Conservation (phyloP, 169 alveolate genomes). For the Plasmodium billcollinsi region DNA sequence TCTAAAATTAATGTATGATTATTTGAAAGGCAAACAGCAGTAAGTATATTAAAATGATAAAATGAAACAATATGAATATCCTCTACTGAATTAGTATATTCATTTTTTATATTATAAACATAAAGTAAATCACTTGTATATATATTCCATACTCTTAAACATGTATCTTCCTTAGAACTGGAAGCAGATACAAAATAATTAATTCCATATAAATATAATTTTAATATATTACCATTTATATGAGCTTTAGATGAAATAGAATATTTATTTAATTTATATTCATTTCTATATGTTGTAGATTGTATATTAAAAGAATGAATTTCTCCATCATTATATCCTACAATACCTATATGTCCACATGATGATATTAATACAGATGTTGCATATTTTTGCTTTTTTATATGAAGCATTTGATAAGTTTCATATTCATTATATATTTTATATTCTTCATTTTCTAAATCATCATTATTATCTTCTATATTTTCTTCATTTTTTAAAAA, state of each 20-base stretch:
- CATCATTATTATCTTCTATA: constrained; percentile 77
- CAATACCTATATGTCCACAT: constrained; percentile 96
- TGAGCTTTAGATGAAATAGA: constrained; percentile 65
- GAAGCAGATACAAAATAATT: constrained; percentile 64
- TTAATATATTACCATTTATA: constrained; percentile 45
- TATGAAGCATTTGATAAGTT: constrained; percentile 12
- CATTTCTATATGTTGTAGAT: constrained; percentile 68
- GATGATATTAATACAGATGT: constrained; percentile 91
- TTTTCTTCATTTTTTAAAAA: constrained; percentile 16
- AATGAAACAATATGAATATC: constrained; percentile 19
- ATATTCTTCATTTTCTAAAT: constrained; percentile 87
- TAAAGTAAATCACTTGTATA: constrained; percentile 47
- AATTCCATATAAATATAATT: constrained; percentile 44
- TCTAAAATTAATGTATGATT: constrained; percentile 36
- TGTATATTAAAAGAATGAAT: constrained; percentile 94
- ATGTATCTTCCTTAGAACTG: constrained; percentile 29
- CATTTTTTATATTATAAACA: constrained; percentile 34
- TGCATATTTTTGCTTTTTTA: constrained; percentile 78
- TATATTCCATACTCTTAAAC: constrained; percentile 57
- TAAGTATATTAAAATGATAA: constrained; percentile 52
- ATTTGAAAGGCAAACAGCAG: constrained; percentile 60
- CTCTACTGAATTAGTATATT: background rate
- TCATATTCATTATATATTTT: constrained; percentile 87
- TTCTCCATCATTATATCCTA: constrained; percentile 92
- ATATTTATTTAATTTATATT: constrained; percentile 64